These are phyloP conservation scores for Mytilinidion resinicola DNA, from an alignment of 495 filamentous ascomycete genomes.

Conservation along the genomic window DNA sequence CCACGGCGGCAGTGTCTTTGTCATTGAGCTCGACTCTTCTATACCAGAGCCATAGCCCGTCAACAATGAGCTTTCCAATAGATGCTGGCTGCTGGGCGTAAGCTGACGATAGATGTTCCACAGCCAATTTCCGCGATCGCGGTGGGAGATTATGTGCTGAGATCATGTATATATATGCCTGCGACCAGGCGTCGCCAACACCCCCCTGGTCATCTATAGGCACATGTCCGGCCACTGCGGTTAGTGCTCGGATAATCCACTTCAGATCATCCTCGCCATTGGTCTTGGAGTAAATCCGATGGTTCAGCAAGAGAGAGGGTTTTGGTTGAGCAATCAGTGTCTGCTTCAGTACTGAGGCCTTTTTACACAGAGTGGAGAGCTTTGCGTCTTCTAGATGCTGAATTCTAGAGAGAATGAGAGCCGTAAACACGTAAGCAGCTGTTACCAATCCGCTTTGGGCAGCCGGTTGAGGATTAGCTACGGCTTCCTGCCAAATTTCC, in stretches of 20 bases:
- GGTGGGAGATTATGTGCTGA: constrained; percentile 53
- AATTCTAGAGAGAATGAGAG: constrained; percentile 48
- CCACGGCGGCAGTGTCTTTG: constrained; percentile 67
- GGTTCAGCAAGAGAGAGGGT: constrained; percentile 77
- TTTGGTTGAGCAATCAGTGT: constrained; percentile 62
- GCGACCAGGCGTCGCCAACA: constrained; percentile 59
- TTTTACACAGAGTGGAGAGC: constrained; percentile 47
- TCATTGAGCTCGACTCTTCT: constrained; percentile 56
- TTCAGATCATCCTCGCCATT: constrained; percentile 60
- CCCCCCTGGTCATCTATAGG: constrained; percentile 3
- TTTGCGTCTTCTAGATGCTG: constrained; percentile 39
- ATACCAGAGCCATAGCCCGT: constrained; percentile 80
- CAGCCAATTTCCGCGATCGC: constrained; percentile 53
- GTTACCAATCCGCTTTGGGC: constrained; percentile 70
- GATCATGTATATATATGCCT: constrained; percentile 74
- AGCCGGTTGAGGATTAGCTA: constrained; percentile 65
- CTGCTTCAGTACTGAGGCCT: constrained; percentile 53
- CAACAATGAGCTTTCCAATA: constrained; percentile 55
- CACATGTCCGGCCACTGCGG: constrained; percentile 47
- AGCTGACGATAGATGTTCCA: constrained; percentile 49
- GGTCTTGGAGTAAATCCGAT: constrained; percentile 75
- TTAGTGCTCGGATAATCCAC: constrained; percentile 69
- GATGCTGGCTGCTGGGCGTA: constrained; percentile 49
- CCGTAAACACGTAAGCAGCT: constrained; percentile 65
- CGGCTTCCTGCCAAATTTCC: constrained; percentile 69